These are phyloP conservation scores for Omphalotus guepiniiformis DNA, from an alignment of 768 basidiomycete genomes.

Conservation along the genomic window DNA sequence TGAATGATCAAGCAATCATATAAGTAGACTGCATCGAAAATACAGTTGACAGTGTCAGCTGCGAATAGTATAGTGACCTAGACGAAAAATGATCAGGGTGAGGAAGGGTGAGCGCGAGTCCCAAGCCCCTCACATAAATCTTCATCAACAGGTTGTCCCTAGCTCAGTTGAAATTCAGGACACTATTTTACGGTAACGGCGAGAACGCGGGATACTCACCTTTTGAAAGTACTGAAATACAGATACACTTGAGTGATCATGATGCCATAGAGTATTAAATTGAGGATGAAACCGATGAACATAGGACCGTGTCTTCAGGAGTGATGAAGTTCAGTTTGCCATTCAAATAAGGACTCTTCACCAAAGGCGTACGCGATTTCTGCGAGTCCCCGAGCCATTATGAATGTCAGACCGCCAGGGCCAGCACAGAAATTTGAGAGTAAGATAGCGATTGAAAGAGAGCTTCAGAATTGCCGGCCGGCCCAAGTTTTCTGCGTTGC, in stretches of 20 bases:
- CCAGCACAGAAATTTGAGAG: too few relatives aligned
- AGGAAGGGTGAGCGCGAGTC: background rate
- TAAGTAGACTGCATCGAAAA: conserved; percentile 40
- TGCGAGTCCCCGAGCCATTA: conserved; percentile 19
- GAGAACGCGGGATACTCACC: conserved; percentile 17
- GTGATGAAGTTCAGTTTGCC: background rate
- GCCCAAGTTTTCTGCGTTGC: too few relatives aligned
- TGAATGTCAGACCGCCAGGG: too few relatives aligned
- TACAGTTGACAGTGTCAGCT: conserved; percentile 44
- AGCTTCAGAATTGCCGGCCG: too few relatives aligned
- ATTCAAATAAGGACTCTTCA: background rate
- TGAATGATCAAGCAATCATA: conserved; percentile 43
- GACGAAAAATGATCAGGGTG: background rate
- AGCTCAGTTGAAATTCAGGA: background rate
- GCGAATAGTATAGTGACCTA: conserved; percentile 41
- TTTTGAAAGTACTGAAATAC: conserved; percentile 40
- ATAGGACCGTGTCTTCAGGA: conserved; percentile 41
- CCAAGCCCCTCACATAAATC: conserved; percentile 30
- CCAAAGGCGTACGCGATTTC: conserved; percentile 31
- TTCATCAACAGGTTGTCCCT: conserved; percentile 47
- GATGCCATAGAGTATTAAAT: conserved; percentile 44
- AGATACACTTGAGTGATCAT: conserved; percentile 46
- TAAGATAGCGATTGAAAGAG: too few relatives aligned
- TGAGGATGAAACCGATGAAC: conserved; percentile 44
- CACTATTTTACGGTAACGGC: background rate